Evolutionary conservation across 1,139 yeast species (phyloP).

Genomic region (Geotrichum fermentans): DNA sequence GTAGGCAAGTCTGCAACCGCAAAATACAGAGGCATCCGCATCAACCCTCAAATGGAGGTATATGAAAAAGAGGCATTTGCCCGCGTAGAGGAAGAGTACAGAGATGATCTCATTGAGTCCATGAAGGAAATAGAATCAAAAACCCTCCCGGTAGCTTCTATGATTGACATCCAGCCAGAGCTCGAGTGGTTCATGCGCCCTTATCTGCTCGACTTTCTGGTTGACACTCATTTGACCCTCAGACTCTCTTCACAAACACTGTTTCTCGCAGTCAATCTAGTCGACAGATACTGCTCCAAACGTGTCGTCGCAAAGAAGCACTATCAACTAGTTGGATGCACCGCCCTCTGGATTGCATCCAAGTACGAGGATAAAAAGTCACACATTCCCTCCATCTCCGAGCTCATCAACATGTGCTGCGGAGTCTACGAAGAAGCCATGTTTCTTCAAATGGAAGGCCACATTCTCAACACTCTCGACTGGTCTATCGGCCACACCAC

Average conservation of each 20-base stretch:
- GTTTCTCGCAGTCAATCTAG: slow-evolving; percentile 71
- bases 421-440: slow-evolving; percentile 82
- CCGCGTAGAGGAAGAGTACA: slow-evolving; percentile 33
- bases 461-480: slow-evolving; percentile 74
- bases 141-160: slow-evolving; percentile 40
- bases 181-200: slow-evolving; percentile 94
- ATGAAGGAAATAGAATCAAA: slow-evolving; percentile 34
- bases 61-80: slow-evolving; percentile 15
- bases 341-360: slow-evolving; percentile 93
- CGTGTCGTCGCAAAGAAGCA: slow-evolving; percentile 89
- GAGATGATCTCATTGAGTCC: slow-evolving; percentile 37
- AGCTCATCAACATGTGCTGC: slow-evolving; percentile 72
- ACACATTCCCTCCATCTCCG: slow-evolving; percentile 76
- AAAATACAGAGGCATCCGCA: slow-evolving; percentile 9
- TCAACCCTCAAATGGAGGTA: slow-evolving; percentile 15
- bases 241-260: slow-evolving; percentile 78
- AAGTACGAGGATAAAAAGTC: slow-evolving; percentile 90
- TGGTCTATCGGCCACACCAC: slow-evolving; percentile 74
- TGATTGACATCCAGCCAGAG: slow-evolving; percentile 93
- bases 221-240: slow-evolving; percentile 77
- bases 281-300: slow-evolving; percentile 89
- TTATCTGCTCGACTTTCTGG: slow-evolving; percentile 70
- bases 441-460: slow-evolving; percentile 96
- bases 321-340: slow-evolving; percentile 87
- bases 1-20: slow-evolving; percentile 14